A percentile compares a stretch with the other conserved stretches of the same genome.
phyloP scores from a whole-genome alignment of 2,329 filamentous ascomycete species.

The Fusarium liriodendri region DNA sequence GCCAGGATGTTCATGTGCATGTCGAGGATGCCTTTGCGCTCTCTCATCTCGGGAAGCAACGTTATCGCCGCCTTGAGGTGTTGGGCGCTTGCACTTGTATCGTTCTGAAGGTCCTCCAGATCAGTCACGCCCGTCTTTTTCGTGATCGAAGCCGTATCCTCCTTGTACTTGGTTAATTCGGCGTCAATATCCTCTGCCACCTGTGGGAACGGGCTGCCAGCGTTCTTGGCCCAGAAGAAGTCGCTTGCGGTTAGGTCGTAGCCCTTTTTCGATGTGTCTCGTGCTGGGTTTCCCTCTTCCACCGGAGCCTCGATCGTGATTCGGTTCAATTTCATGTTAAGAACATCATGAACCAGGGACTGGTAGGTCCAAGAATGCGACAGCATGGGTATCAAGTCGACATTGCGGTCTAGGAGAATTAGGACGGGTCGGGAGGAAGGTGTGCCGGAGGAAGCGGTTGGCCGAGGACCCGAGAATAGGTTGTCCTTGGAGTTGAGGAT shows the following conservation, averaged over 20 bases:
- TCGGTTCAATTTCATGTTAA: conserved; percentile 78
- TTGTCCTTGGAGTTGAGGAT: conserved; percentile 98
- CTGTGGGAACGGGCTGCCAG: conserved; percentile 89
- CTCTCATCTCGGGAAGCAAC: conserved; percentile 87
- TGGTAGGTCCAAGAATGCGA: conserved; percentile 90
- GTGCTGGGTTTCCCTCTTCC: conserved; percentile 80
- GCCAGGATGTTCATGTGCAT: conserved; percentile 99
- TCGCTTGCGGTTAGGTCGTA: conserved; percentile 92
- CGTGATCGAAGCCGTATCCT: conserved; percentile 93
- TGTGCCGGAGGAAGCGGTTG: conserved; percentile 65
- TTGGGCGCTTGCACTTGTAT: conserved; percentile 88
- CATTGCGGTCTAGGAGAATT: conserved; percentile 92
- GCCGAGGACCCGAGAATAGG: conserved; percentile 81
- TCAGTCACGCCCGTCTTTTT: conserved; percentile 94
- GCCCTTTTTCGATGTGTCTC: conserved; percentile 83
- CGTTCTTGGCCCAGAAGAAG: conserved; percentile 97
- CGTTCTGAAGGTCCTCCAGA: conserved; percentile 91
- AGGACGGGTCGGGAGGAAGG: conserved; percentile 86
- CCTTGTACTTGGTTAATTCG: conserved; percentile 93
- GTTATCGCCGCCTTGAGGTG: conserved; percentile 97
- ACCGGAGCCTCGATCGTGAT: conserved; percentile 90
- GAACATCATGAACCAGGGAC: conserved; percentile 78
- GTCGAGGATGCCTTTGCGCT: conserved; percentile 91
- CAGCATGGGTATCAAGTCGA: conserved; percentile 97
- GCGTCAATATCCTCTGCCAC: conserved; percentile 96